phyloP scores from a whole-genome alignment of 2,329 filamentous ascomycete species.

The Diaporthe capsici region DNA sequence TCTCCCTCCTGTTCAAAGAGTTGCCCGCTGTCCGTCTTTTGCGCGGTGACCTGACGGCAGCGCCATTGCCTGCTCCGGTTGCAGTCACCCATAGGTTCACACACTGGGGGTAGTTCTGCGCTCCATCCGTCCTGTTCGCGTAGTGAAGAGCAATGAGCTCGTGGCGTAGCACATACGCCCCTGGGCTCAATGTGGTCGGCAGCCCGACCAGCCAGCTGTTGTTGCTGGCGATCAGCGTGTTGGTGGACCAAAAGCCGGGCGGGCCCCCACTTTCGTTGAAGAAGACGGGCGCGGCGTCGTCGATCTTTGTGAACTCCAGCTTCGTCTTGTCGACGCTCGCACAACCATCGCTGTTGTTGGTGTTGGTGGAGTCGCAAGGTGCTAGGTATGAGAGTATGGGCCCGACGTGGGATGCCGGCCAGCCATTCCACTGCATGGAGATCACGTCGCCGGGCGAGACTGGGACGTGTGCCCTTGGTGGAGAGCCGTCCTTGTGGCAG shows the following conservation, averaged over 20 bases:
- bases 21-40: slow-evolving; percentile 23
- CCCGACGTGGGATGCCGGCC: slow-evolving; percentile 67
- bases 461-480: slow-evolving; percentile 64
- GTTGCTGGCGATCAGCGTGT: slow-evolving; percentile 66
- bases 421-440: slow-evolving; percentile 72
- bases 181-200: slow-evolving; percentile 57
- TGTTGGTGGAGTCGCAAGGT: slow-evolving; percentile 46
- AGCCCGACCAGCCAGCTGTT: slow-evolving; percentile 64
- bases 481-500: slow-evolving; percentile 71
- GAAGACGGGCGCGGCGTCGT: slow-evolving; percentile 51
- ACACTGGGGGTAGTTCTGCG: slow-evolving; percentile 52
- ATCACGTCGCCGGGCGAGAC: slow-evolving; percentile 69
- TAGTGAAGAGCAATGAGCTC: slow-evolving; percentile 61
- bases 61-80: accelerated
- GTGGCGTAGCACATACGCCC: slow-evolving; percentile 68
- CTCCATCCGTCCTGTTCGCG: slow-evolving; percentile 45
- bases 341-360: slow-evolving; percentile 52
- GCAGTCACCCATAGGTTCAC: slow-evolving; percentile 49
- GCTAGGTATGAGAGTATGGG: slow-evolving; percentile 58
- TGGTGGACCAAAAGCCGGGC: slow-evolving; percentile 55
- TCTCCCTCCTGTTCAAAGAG: neutral
- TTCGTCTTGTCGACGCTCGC: slow-evolving; percentile 54
- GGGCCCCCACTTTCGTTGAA: slow-evolving; percentile 45
- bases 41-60: neutral
- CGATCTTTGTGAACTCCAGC: slow-evolving; percentile 61